Base-by-base conservation (phyloP, 1,139 yeast species). In the Hyphopichia buzzinii region DNA sequence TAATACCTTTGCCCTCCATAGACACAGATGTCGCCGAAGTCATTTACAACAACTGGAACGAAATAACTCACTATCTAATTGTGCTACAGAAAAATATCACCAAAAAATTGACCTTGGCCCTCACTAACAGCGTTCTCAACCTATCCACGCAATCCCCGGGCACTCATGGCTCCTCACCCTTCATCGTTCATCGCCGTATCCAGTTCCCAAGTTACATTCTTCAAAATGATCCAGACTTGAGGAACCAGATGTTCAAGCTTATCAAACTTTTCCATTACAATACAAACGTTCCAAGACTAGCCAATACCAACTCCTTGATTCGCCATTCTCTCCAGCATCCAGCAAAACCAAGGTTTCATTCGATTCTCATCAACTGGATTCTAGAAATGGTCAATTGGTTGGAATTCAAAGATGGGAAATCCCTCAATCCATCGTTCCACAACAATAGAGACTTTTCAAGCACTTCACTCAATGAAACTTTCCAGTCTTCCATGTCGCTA, bases 371-470 rank as follows among this genome's bases (percentile, higher is more conserved):
- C n/a, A 69, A 71, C 36, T 79, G 84, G 84, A 75, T 77, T 10
- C 62, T 70, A 37, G 83, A 78, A 45, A 66, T 77, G 3, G 62
- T 76, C 37, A 77, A 76, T 43, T 79, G 85, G 85, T 55, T 79
- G 19, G 83, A 78, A 47, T 72, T 75, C 39, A 79, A 79, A 48
- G 85, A 79, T 48, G 81, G 79, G 2, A 65, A 62, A 35, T 14
- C 36, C 8, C 33, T 37, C 28, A 29, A 33, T 22, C 12, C 31
- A 13, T 27, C 17, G 21, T 36, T 40, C 26, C 36, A 38, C 22
- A 22, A 29, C 11, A 30, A 30, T n/a, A 16, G 6, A 8, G 16
- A 10, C n/a, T 11, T n/a, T 7, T 13, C 12, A 5, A 25, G 27
- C 13, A 25, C 31, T 11, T 30, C 15, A 13, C n/a, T 13, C 27